phyloP scores from a whole-genome alignment of 257 asterid species.

The Salvia rosmarinus region DNA sequence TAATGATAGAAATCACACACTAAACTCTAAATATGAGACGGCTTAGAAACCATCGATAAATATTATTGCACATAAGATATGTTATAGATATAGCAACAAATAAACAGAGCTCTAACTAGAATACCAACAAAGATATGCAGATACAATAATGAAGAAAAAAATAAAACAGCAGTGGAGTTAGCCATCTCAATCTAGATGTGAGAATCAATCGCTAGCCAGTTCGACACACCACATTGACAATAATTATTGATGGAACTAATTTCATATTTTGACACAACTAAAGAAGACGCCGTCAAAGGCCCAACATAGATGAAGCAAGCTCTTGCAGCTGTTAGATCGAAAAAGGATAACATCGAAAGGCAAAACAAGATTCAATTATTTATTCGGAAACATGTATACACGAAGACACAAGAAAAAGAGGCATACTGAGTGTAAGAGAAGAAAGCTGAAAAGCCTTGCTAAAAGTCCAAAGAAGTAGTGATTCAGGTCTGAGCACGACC shows the following conservation, averaged over 20 bases:
- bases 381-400: not conserved
- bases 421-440: not conserved
- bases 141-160: not conserved
- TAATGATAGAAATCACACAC: too few species aligned
- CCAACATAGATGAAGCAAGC: too few species aligned
- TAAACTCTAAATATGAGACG: too few species aligned
- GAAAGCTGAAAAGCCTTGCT: too few species aligned
- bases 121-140: not conserved
- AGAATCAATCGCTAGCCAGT: not conserved
- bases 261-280: not conserved
- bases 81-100: not conserved
- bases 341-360: constrained; percentile 22
- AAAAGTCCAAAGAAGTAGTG: too few species aligned
- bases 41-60: too few species aligned
- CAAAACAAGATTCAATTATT: not conserved
- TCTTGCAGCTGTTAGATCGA: constrained; percentile 58
- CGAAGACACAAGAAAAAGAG: not conserved
- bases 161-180: not conserved
- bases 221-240: not conserved
- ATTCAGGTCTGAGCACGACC: too few species aligned
- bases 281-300: not conserved
- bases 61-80: too few species aligned
- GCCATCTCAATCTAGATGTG: not conserved
- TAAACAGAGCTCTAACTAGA: not conserved
- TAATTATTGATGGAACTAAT: not conserved